Evolutionary conservation across 208 protist species (phyloP).

Genomic region (Plasmodiophora brassicae): DNA sequence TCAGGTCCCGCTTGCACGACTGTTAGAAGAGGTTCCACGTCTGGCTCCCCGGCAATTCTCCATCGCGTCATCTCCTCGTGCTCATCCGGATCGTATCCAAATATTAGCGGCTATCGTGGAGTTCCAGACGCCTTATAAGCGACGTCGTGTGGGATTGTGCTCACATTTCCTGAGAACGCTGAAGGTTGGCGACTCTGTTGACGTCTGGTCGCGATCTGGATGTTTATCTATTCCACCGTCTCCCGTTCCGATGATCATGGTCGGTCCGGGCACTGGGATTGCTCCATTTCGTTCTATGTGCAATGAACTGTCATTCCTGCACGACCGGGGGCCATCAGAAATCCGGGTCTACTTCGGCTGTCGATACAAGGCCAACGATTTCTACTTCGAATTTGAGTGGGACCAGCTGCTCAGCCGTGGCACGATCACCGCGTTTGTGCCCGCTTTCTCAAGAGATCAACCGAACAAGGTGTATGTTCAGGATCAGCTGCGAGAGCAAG

Average conservation of each 20-base stretch:
- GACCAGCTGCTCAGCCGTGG: not conserved
- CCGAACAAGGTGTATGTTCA: not conserved
- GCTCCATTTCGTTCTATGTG: constrained; percentile 43
- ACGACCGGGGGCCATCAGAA: not conserved
- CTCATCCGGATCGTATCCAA: not conserved
- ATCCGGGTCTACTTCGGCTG: constrained; percentile 7
- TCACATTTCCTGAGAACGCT: not conserved
- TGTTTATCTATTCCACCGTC: not conserved
- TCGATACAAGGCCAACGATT: not conserved
- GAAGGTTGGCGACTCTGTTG: not conserved
- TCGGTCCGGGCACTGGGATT: constrained; percentile 38
- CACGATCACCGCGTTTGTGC: not conserved
- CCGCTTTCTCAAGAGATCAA: constrained; percentile 3
- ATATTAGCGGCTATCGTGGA: not conserved
- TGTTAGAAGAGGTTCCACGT: not conserved
- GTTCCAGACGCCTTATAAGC: constrained; percentile 11
- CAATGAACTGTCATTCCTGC: not conserved
- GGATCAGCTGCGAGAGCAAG: not conserved
- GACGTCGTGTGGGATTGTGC: not conserved
- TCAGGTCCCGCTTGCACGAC: not conserved
- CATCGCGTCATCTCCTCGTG: constrained; percentile 30
- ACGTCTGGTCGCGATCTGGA: not conserved
- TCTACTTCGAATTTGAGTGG: not conserved
- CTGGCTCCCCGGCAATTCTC: constrained; percentile 33
- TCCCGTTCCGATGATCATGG: constrained; percentile 28